These are phyloP conservation scores for Candida sojae DNA, from an alignment of 1,139 yeast species.

Conservation along the genomic window DNA sequence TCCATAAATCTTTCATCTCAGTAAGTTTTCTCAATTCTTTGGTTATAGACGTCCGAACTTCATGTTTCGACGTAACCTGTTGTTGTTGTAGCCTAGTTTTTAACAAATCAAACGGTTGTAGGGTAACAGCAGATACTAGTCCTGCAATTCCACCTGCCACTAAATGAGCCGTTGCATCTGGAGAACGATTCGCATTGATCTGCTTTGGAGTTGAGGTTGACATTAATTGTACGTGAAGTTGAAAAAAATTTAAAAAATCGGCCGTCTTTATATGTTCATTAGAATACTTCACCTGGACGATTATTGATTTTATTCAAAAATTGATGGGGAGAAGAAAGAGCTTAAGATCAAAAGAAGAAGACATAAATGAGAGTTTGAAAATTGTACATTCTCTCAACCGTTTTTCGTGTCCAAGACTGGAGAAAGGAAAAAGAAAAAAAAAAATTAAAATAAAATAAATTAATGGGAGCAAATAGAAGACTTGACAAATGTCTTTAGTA, in stretches of 20 bases:
- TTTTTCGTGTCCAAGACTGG: too few species aligned
- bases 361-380: too few species aligned
- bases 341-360: too few species aligned
- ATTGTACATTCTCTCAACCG: too few species aligned
- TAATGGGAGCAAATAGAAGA: too few species aligned
- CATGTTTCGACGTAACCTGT: conserved; percentile 35
- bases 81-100: conserved; percentile 90
- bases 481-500: too few species aligned
- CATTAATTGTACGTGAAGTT: neutral
- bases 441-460: too few species aligned
- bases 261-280: neutral
- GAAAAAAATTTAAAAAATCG: neutral
- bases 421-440: too few species aligned
- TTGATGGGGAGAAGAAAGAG: too few species aligned
- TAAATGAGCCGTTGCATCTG: conserved; percentile 47
- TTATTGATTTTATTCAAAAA: too few species aligned
- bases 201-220: neutral
- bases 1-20: conserved; percentile 67
- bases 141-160: conserved; percentile 90
- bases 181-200: conserved; percentile 8
- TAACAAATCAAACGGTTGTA: conserved; percentile 88
- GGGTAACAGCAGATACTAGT: conserved; percentile 71
- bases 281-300: conserved; percentile 1
- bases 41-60: conserved; percentile 38
- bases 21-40: conserved; percentile 50